Conservation (phyloP, 495 filamentous ascomycete genomes). For the Halenospora varia region DNA sequence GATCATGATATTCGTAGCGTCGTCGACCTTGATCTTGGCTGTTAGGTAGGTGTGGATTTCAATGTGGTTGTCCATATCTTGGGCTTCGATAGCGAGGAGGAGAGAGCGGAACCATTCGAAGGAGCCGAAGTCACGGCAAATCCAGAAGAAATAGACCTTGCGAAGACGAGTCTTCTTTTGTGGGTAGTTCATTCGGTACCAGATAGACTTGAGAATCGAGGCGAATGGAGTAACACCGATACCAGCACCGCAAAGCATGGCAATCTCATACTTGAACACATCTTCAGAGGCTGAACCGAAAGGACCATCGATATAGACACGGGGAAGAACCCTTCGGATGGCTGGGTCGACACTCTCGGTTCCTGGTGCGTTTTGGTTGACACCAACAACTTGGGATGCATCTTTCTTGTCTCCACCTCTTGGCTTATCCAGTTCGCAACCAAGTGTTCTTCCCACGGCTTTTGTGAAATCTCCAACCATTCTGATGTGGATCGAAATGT, state of each 20-base stretch:
- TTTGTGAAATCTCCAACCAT: conserved; percentile 68
- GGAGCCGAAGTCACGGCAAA: conserved; percentile 72
- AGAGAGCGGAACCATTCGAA: conserved; percentile 82
- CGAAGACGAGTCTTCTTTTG: conserved; percentile 67
- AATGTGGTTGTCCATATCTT: conserved; percentile 74
- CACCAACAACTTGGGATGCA: conserved; percentile 58
- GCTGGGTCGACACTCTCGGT: conserved; percentile 57
- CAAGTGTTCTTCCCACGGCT: conserved; percentile 57
- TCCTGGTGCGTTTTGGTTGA: conserved; percentile 49
- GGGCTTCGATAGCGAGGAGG: conserved; percentile 74
- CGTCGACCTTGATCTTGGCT: conserved; percentile 72
- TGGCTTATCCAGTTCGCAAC: conserved; percentile 60
- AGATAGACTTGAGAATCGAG: conserved; percentile 78
- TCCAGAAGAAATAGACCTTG: conserved; percentile 86
- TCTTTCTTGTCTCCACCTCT: conserved; percentile 34
- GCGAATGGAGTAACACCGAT: conserved; percentile 74
- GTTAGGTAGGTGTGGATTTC: conserved; percentile 76
- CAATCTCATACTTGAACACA: conserved; percentile 73
- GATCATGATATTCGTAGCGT: conserved; percentile 81
- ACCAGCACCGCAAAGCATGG: conserved; percentile 64
- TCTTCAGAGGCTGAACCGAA: conserved; percentile 77
- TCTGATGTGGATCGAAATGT: conserved; percentile 75
- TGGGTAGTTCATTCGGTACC: conserved; percentile 82
- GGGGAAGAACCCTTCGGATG: conserved; percentile 64
- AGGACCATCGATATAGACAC: conserved; percentile 74